Conservation (phyloP, 768 basidiomycete species). For the Termitomyces bulborhizus region DNA sequence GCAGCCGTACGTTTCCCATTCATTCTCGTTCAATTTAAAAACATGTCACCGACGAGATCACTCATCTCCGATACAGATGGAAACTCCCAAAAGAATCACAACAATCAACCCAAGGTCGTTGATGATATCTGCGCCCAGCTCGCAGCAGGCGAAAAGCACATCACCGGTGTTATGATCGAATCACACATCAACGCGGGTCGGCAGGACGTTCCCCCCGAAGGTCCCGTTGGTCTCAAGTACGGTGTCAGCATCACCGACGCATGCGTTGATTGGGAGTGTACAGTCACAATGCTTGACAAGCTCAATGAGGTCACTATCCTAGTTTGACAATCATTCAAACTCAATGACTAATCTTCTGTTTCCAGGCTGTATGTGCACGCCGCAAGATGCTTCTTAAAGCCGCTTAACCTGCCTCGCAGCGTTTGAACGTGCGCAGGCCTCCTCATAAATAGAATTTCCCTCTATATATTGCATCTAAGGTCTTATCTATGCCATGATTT, state of each 20-base stretch:
- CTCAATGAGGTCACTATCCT: slow-evolving; percentile 45
- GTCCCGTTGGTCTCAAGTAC: slow-evolving; percentile 63
- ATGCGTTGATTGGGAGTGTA: slow-evolving; percentile 82
- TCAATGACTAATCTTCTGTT: neutral
- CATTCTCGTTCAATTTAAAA: too few species aligned
- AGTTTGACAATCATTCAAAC: neutral
- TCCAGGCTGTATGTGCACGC: slow-evolving; percentile 40
- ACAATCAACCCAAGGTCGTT: slow-evolving; percentile 82
- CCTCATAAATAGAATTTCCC: neutral
- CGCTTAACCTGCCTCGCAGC: slow-evolving; percentile 30
- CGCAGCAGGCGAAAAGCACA: slow-evolving; percentile 53
- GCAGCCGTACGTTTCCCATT: slow-evolving; percentile 50
- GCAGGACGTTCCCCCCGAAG: slow-evolving; percentile 79
- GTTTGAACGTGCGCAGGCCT: slow-evolving; percentile 21
- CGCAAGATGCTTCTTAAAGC: slow-evolving; percentile 34
- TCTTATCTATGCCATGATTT: neutral
- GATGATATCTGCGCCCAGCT: slow-evolving; percentile 73
- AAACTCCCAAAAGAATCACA: slow-evolving; percentile 93
- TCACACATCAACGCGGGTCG: slow-evolving; percentile 87
- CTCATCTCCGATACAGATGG: slow-evolving; percentile 51
- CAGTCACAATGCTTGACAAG: slow-evolving; percentile 66
- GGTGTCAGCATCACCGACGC: slow-evolving; percentile 91
- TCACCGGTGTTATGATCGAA: slow-evolving; percentile 98
- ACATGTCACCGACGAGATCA: too few species aligned
- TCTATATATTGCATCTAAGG: neutral